Percentiles rank a stretch among this genome's conserved stretches.
Evolutionary conservation across 805 yeast genomes (phyloP).

Genomic region (Isabelozyma pseudorhagii): DNA sequence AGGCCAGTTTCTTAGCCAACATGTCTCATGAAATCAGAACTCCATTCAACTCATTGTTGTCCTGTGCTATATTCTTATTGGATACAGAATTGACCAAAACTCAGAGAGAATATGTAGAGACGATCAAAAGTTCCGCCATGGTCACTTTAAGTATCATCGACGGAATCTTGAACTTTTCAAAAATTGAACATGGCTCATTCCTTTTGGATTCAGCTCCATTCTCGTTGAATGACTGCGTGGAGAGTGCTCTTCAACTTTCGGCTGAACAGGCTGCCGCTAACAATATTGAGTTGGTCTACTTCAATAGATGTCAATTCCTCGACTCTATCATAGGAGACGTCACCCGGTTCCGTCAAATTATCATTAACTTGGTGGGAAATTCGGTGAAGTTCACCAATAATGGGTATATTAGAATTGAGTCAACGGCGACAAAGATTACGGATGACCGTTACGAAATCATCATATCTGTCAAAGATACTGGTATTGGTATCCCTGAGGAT

Average conservation of each 20-base stretch:
- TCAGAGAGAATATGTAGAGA: conserved; percentile 51
- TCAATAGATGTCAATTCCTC: conserved; percentile 38
- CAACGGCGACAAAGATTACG: conserved; percentile 24
- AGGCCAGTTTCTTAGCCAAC: conserved; percentile 50
- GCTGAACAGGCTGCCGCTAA: conserved; percentile 46
- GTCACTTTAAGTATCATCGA: conserved; percentile 51
- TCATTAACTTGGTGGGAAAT: conserved; percentile 51
- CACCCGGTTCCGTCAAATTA: conserved; percentile 48
- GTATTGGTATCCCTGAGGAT: conserved; percentile 49
- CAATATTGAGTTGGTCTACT: conserved; percentile 43
- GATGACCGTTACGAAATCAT: conserved; percentile 34
- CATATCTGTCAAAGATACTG: conserved; percentile 46
- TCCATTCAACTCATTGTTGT: conserved; percentile 50
- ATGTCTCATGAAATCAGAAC: conserved; percentile 60
- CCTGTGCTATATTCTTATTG: conserved; percentile 46
- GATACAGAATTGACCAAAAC: conserved; percentile 43
- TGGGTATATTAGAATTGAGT: conserved; percentile 41
- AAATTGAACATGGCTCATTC: conserved; percentile 54
- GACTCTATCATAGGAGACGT: conserved; percentile 45
- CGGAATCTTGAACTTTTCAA: conserved; percentile 52
- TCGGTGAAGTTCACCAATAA: conserved; percentile 48
- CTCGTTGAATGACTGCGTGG: conserved; percentile 42
- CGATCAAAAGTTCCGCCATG: conserved; percentile 48
- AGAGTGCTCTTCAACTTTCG: conserved; percentile 46
- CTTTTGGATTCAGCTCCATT: conserved; percentile 43